Evolutionary conservation across 2,329 filamentous ascomycete genomes (phyloP).

Genomic region (Simplicillium sp.): DNA sequence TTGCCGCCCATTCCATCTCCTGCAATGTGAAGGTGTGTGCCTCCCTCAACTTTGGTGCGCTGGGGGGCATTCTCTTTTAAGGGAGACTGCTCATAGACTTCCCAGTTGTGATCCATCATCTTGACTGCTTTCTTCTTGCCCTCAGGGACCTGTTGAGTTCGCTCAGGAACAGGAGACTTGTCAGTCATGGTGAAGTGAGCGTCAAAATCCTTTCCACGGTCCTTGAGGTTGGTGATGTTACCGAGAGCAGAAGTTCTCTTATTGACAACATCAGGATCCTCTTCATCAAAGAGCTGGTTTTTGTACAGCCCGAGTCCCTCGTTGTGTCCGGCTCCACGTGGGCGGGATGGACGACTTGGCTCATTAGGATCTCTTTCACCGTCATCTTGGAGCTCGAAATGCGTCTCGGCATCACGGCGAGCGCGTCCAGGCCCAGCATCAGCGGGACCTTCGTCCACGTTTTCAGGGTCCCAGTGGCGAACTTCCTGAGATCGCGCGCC

Average conservation of each 20-base stretch:
- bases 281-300: conserved; percentile 61
- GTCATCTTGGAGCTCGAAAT: conserved; percentile 80
- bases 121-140: conserved; percentile 61
- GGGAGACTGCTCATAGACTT: conserved; percentile 44
- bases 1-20: conserved; percentile 60
- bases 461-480: conserved; percentile 71
- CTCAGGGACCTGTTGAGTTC: conserved; percentile 37
- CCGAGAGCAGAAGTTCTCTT: conserved; percentile 37
- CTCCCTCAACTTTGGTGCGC: conserved; percentile 6
- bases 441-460: conserved; percentile 47
- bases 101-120: conserved; percentile 62
- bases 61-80: conserved; percentile 38
- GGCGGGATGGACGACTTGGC: conserved; percentile 34
- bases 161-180: conserved; percentile 42
- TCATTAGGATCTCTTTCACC: conserved; percentile 46
- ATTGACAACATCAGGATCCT: conserved; percentile 30
- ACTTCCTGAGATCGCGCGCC: conserved; percentile 55
- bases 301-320: conserved; percentile 63
- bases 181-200: conserved; percentile 71
- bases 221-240: conserved; percentile 63
- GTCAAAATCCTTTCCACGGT: conserved; percentile 68
- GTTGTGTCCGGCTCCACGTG: conserved; percentile 51
- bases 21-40: neutral
- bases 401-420: conserved; percentile 69
- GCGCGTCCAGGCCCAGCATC: conserved; percentile 53